A percentile compares a stretch with the other conserved stretches of the same genome.
Evolutionary conservation across 371 early-diverging fungal genomes (phyloP).

Genomic region (Mortierella sp.): DNA sequence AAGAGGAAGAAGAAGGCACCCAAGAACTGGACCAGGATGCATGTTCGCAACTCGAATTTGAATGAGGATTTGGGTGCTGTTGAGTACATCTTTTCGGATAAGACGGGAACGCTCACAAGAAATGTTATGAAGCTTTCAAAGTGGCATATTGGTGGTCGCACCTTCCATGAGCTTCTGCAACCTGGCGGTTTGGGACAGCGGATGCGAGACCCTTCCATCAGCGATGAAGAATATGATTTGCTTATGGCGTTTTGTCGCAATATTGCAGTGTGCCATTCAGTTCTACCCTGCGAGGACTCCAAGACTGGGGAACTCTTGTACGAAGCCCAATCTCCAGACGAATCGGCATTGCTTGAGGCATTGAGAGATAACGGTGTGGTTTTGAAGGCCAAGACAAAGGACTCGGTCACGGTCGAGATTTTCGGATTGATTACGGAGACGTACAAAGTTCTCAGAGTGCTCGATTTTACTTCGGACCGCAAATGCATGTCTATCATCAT

Average conservation of each 20-base stretch:
- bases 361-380: slow-evolving; percentile 54
- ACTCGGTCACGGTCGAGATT: slow-evolving; percentile 61
- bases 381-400: slow-evolving; percentile 54
- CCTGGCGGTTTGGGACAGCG: slow-evolving; percentile 47
- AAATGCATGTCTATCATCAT: slow-evolving; percentile 70
- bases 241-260: slow-evolving; percentile 67
- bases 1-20: slow-evolving; percentile 48
- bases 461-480: slow-evolving; percentile 64
- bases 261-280: slow-evolving; percentile 85
- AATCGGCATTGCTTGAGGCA: slow-evolving; percentile 77
- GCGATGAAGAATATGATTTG: slow-evolving; percentile 54
- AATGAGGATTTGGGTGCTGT: slow-evolving; percentile 67
- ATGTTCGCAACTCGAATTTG: slow-evolving; percentile 83
- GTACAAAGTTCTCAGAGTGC: slow-evolving; percentile 58
- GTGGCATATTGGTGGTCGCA: slow-evolving; percentile 55
- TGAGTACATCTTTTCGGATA: slow-evolving; percentile 96
- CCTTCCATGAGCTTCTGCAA: slow-evolving; percentile 52
- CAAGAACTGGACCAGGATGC: slow-evolving; percentile 66
- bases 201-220: slow-evolving; percentile 52
- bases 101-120: slow-evolving; percentile 90
- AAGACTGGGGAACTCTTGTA: slow-evolving; percentile 62
- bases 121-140: slow-evolving; percentile 82
- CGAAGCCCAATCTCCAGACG: slow-evolving; percentile 87
- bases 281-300: slow-evolving; percentile 63
- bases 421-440: slow-evolving; percentile 55